These are phyloP conservation scores for Phytophthora hybrid DNA, from an alignment of 352 stramenopile species.

Conservation along the genomic window DNA sequence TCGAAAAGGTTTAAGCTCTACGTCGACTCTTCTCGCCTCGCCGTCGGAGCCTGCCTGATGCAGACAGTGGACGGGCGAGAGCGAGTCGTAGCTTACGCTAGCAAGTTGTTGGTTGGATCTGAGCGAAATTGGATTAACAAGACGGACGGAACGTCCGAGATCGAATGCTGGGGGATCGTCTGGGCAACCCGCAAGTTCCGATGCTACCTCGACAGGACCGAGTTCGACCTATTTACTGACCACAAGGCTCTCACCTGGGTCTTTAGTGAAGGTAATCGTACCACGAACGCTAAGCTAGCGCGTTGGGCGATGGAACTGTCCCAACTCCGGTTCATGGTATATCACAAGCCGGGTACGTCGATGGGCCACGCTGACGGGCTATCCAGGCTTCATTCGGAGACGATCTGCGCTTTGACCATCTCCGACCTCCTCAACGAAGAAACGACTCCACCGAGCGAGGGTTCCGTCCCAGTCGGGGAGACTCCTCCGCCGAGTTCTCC, in stretches of 20 bases:
- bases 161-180: neutral
- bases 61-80: no score
- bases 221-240: no score
- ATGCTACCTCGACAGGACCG: no score
- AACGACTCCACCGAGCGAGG: no score
- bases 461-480: no score
- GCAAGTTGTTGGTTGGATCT: neutral
- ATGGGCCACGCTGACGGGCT: constrained; percentile 13
- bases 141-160: neutral
- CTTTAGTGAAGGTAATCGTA: no score
- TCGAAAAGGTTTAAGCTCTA: no score
- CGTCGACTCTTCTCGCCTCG: no score
- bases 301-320: constrained; percentile 4
- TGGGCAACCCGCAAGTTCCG: no score
- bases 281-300: constrained; percentile 3
- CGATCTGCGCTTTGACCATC: neutral
- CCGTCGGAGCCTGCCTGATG: no score
- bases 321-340: neutral
- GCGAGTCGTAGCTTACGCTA: neutral
- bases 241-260: no score
- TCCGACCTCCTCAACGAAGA: neutral
- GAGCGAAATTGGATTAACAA: neutral
- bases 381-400: neutral
- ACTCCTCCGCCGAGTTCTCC: no score
- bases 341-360: neutral